Evolutionary conservation across 2,329 filamentous ascomycete species (phyloP).

Genomic region (Epichloe hybrida): DNA sequence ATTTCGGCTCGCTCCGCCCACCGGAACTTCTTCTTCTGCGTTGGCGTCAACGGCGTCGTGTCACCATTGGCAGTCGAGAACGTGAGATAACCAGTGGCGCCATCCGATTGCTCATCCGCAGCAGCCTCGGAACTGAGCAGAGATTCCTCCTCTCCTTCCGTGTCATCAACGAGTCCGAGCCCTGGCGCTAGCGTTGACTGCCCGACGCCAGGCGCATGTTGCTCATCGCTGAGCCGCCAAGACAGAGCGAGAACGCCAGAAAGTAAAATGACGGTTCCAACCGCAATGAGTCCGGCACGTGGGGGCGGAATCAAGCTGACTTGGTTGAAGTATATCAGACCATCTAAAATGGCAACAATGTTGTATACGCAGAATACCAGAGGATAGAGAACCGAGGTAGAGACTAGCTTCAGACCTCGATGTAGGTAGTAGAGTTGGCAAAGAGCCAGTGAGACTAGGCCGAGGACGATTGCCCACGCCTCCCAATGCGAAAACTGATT

Average conservation of each 20-base stretch:
- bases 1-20: conserved; percentile 65
- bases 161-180: conserved; percentile 65
- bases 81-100: conserved; percentile 30
- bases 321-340: conserved; percentile 92
- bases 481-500: conserved; percentile 96
- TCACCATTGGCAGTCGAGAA: conserved; percentile 28
- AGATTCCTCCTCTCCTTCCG: conserved; percentile 45
- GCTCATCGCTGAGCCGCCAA: conserved; percentile 79
- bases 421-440: conserved; percentile 93
- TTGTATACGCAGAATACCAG: conserved; percentile 99
- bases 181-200: conserved; percentile 68
- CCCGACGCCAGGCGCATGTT: conserved; percentile 44
- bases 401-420: conserved; percentile 83
- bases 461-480: conserved; percentile 80
- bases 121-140: conserved; percentile 34
- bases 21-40: conserved; percentile 34
- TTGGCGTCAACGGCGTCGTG: conserved; percentile 14
- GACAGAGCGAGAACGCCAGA: conserved; percentile 82
- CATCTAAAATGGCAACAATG: conserved; percentile 94
- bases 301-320: conserved; percentile 63
- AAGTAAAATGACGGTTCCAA: conserved; percentile 78
- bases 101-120: conserved; percentile 29
- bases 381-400: conserved; percentile 89
- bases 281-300: conserved; percentile 66
- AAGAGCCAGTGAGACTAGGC: conserved; percentile 67